These are phyloP conservation scores for Fagopyrum tataricum DNA, from an alignment of 148 eudicot species.

Conservation along the genomic window DNA sequence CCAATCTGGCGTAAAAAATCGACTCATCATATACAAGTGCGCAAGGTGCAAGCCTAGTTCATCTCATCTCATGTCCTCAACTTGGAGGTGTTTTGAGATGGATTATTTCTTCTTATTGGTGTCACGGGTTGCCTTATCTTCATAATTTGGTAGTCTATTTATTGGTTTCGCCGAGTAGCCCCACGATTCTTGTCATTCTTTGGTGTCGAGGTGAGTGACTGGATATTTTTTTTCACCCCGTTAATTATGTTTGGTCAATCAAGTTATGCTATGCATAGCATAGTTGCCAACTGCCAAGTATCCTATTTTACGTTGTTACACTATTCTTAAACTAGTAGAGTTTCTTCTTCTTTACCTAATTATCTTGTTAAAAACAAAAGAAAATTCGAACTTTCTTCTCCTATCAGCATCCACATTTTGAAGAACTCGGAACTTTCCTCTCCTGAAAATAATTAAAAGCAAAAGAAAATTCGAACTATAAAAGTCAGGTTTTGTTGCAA, in stretches of 20 bases:
- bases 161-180: not conserved
- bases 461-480: too few species aligned
- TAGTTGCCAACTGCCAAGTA: too few species aligned
- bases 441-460: too few species aligned
- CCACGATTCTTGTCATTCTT: not conserved
- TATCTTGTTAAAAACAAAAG: too few species aligned
- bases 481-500: too few species aligned
- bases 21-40: slow-evolving; percentile 95
- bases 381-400: too few species aligned
- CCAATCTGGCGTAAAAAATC: slow-evolving; percentile 95
- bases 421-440: too few species aligned
- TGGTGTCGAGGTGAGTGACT: not conserved
- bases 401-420: too few species aligned
- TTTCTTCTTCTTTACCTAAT: not conserved
- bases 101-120: not conserved
- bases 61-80: not conserved
- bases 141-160: not conserved
- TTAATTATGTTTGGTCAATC: not conserved
- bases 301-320: not conserved
- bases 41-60: slow-evolving; percentile 50
- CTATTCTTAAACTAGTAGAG: not conserved
- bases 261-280: not conserved
- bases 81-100: not conserved
- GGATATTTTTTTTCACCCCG: not conserved
- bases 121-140: not conserved